Percentiles rank a stretch among this genome's conserved stretches.
Conservation (phyloP, 106 monocot genomes). For the Dioscorea alata region DNA sequence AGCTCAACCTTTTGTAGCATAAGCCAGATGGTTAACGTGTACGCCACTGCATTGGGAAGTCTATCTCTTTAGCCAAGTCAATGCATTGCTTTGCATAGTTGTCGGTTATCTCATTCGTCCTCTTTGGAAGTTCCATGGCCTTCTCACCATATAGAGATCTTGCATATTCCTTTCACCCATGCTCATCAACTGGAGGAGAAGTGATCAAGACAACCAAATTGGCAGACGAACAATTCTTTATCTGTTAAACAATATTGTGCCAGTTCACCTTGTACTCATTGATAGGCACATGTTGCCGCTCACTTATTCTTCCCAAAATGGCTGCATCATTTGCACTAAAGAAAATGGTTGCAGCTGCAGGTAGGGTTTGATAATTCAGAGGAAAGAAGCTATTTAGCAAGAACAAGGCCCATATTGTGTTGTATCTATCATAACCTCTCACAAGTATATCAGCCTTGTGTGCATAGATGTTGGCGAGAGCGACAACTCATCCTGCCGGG, state of each 20-base stretch:
- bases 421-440: conserved; percentile 96
- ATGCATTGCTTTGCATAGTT: conserved; percentile 68
- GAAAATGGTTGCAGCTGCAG: conserved; percentile 68
- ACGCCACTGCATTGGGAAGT: too few relatives aligned
- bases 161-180: too few relatives aligned
- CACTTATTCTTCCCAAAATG: conserved; percentile 57
- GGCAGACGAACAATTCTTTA: conserved; percentile 65
- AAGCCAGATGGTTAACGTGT: too few relatives aligned
- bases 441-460: conserved; percentile 88
- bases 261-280: conserved; percentile 84
- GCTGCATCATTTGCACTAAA: conserved; percentile 99
- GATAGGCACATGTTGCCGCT: conserved; percentile 81
- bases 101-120: conserved; percentile 81
- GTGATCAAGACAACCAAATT: conserved; percentile 76
- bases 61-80: conserved; percentile 60
- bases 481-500: conserved; percentile 74
- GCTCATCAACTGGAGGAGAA: conserved; percentile 92
- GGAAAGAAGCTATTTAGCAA: conserved; percentile 75
- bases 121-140: conserved; percentile 67
- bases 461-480: conserved; percentile 86
- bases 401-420: conserved; percentile 83
- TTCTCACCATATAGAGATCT: conserved; percentile 80
- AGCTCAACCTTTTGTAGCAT: too few relatives aligned
- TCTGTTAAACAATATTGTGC: conserved; percentile 61
- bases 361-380: conserved; percentile 25